phyloP scores from a whole-genome alignment of 495 filamentous ascomycete genomes.

The Aspergillus incahuasiensis region DNA sequence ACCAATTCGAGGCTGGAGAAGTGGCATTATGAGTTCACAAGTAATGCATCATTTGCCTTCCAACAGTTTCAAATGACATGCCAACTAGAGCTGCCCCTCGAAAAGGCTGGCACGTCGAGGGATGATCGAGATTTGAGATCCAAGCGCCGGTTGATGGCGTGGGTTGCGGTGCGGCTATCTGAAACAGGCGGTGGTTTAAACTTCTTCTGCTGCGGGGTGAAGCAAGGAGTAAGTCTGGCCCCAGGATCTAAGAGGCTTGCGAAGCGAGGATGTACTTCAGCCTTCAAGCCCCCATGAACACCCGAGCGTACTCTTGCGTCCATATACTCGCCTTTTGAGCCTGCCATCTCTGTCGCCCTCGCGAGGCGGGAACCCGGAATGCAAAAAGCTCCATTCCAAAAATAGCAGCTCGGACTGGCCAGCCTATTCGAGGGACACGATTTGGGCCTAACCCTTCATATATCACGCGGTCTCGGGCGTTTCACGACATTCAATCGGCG shows the following conservation, averaged over 20 bases:
- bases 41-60: background rate
- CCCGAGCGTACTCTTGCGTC: background rate
- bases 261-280: background rate
- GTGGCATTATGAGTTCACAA: background rate
- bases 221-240: background rate
- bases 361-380: background rate
- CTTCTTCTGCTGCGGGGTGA: background rate
- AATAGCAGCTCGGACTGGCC: background rate
- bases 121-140: background rate
- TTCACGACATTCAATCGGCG: background rate
- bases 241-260: background rate
- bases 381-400: background rate
- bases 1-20: background rate
- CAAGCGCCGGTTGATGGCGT: background rate
- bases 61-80: no score
- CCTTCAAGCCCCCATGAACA: background rate
- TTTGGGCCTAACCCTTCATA: slow-evolving; percentile 3
- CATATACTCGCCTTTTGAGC: background rate
- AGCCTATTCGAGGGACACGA: background rate
- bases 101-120: background rate
- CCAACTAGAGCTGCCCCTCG: no score
- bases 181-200: background rate
- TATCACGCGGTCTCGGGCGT: background rate
- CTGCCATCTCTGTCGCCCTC: background rate
- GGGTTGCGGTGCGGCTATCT: background rate